A percentile compares a stretch with the other conserved stretches of the same genome.
phyloP scores from a whole-genome alignment of 2,329 filamentous ascomycete species.

The Nemania abortiva region DNA sequence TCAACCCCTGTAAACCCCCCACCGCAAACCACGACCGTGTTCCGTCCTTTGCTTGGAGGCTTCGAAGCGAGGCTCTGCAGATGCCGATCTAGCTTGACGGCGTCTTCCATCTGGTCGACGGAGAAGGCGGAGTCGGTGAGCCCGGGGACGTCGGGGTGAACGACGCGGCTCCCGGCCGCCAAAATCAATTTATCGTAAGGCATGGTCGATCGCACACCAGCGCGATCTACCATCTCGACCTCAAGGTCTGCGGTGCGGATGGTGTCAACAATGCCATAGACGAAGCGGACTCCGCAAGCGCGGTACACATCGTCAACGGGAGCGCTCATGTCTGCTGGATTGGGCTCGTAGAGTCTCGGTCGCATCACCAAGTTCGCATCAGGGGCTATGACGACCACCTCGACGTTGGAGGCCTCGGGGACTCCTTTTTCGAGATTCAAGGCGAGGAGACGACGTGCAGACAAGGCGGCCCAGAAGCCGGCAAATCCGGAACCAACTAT shows the following conservation, averaged over 20 bases:
- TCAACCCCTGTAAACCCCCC: constrained; percentile 38
- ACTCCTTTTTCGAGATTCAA: constrained; percentile 15
- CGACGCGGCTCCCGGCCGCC: constrained; percentile 36
- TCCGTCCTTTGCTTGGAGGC: constrained; percentile 32
- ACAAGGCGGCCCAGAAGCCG: constrained; percentile 35
- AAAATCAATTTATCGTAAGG: constrained; percentile 35
- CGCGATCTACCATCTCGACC: constrained; percentile 25
- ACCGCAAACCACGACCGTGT: constrained; percentile 38
- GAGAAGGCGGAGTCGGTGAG: constrained; percentile 32
- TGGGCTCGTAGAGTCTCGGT: constrained; percentile 37
- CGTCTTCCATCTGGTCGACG: constrained; percentile 38
- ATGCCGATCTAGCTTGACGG: constrained; percentile 36
- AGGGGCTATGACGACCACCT: constrained; percentile 36
- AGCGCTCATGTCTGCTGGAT: constrained; percentile 33
- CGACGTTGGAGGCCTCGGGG: constrained; percentile 25
- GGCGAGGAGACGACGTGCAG: constrained; percentile 35
- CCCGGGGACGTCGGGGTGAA: constrained; percentile 32
- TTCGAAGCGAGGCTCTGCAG: constrained; percentile 35
- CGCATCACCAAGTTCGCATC: constrained; percentile 34
- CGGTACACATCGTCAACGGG: constrained; percentile 37
- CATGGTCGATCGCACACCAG: constrained; percentile 21
- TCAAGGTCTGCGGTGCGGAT: constrained; percentile 28
- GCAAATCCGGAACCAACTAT: constrained; percentile 39
- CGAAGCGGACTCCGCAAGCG: constrained; percentile 32
- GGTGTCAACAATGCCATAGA: constrained; percentile 33